Percentiles rank a stretch among this genome's conserved stretches.
phyloP scores from a whole-genome alignment of 768 basidiomycete genomes.

The Hortiboletus flavorubellus region DNA sequence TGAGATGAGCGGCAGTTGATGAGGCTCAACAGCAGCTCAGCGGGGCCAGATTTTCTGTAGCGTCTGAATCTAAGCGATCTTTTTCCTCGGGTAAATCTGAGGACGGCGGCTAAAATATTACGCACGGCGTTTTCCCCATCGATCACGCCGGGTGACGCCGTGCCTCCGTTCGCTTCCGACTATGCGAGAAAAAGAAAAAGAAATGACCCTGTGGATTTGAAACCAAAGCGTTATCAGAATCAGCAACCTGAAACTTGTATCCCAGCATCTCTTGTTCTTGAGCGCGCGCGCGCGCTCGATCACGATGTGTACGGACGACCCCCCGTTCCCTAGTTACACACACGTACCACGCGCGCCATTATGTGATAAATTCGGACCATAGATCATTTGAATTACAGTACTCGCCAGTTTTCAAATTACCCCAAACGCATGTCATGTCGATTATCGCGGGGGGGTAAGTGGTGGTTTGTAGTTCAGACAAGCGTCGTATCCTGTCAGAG shows the following conservation, averaged over 20 bases:
- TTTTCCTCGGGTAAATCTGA: neutral
- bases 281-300: slow-evolving; percentile 2
- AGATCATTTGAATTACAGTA: neutral
- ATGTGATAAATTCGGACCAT: neutral
- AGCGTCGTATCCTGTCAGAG: neutral
- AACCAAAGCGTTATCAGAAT: slow-evolving; percentile 11
- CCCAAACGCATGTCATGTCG: slow-evolving; percentile 7
- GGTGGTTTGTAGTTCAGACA: neutral
- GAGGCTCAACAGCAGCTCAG: neutral
- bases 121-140: neutral
- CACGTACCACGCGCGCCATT: neutral
- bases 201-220: slow-evolving; percentile 15
- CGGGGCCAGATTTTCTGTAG: neutral
- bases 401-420: slow-evolving; percentile 16
- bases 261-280: neutral
- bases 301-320: slow-evolving; percentile 3
- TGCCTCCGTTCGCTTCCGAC: slow-evolving; percentile 24
- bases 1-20: neutral
- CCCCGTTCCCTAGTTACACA: slow-evolving; percentile 12
- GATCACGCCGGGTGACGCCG: neutral
- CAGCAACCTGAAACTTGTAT: slow-evolving; percentile 15
- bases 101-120: neutral
- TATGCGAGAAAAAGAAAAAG: slow-evolving; percentile 9
- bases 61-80: neutral
- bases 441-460: neutral